Evolutionary conservation across 2,329 filamentous ascomycete species (phyloP), one percentile per base, ranked within the genome.

Genomic region (Diaporthe nobilis): DNA sequence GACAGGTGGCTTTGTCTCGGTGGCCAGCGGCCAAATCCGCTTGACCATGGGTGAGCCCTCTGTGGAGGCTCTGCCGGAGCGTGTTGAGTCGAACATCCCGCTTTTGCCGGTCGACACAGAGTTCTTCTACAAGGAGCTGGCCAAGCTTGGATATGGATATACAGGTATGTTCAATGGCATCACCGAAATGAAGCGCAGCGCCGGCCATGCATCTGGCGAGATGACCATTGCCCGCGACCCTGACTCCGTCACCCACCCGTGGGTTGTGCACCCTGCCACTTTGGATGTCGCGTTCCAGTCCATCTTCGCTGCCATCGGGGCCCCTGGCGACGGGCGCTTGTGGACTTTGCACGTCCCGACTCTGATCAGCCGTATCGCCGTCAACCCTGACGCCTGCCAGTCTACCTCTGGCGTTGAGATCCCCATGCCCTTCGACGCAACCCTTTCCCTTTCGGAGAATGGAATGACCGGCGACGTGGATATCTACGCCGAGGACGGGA

Each of bases 141-240:
- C 37, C 6, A 55, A 71, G 10, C 58, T 78, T 15, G 77, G 77
- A 15, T 78, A 72, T 34, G 57, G 53, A 6, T 78, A 77, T 51
- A 70, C 47, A 1, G 74, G 72, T 5, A 65, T 42, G 20, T 77
- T 78, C 37, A 63, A 65, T 3, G 55, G 67, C 12, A 58, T 78
- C 10, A 28, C 55, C 2, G 31, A 47, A 25, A 73, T 71, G 25
- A 44, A 49, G 51, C 61, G 75, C 28, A 73, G 37, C 25, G 37
- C 49, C 7, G 61, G 61, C 9, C 8, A 25, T 7, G 61, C 60
- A 8, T 60, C 51, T 10, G 71, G 60, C 44, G 55, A 34, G 42
- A 49, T 73, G n/a, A 31, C 49, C 12, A 55, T 65, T 47, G 31
- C 31, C 22, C 65, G 65, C 15, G 17, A 58, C 25, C 39, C 60